Base-by-base conservation (phyloP, 2,329 filamentous ascomycete species). In the Beauveria brongniartii region DNA sequence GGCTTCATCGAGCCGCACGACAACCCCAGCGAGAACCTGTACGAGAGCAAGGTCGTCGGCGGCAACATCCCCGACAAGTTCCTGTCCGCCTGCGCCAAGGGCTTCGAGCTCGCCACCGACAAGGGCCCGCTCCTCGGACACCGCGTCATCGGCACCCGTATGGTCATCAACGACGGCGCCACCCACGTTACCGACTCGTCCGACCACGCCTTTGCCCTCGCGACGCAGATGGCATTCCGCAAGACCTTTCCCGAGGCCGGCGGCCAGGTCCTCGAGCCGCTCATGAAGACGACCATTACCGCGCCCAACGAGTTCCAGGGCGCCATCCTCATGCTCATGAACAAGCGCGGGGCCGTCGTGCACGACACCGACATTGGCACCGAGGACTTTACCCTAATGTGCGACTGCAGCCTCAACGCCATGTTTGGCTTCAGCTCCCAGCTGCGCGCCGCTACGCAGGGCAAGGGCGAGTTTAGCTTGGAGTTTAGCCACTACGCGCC, bases 371-470 rank as follows among this genome's bases (percentile, higher is more conserved):
- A 99, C 71, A 92, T 94, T 67, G 92, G 92, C 40, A 81, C 87
- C 18, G 94, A 99, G 70, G 94, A 99, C 71, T 97, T 99, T 71
- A 96, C 91, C 6, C 83, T 97, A 62, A 85, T 88, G 61, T 92
- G 92, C 28, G 94, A 97, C 77, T 96, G 92, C 79, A 92, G 88
- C 73, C 77, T 99, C 73, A 96, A 97, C 74, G 86, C 88, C 73
- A 99, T 99, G 94, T 99, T 99, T 73, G 94, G 94, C 65, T 97
- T 99, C 78, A 92, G 88, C 70, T 90, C 88, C 47, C 90, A 96
- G 76, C 77, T 99, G 67, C 85, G 94, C 68, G 94, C 94, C 16
- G 90, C 92, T 24, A 97, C 92, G 2, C 94, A 99, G 78, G 94
- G 94, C 64, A 99, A 99, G 82, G 94, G 94, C 69, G 94, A 99